phyloP scores from a whole-genome alignment of 139 green algal species.

The Haematococcus lacustris region DNA sequence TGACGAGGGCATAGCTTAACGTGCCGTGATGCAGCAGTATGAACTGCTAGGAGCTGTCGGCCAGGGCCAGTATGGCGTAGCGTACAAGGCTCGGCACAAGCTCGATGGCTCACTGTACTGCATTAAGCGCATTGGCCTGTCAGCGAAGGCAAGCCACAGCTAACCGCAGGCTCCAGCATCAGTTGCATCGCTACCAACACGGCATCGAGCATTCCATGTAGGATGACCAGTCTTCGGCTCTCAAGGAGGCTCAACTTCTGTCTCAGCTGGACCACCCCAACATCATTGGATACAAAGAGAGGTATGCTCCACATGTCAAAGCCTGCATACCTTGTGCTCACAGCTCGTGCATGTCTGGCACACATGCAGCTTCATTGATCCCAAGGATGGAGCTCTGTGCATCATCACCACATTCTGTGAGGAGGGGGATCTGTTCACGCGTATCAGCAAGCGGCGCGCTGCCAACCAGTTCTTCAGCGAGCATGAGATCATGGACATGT shows the following conservation, averaged over 20 bases:
- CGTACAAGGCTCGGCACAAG: constrained; percentile 27
- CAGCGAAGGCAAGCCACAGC: not conserved
- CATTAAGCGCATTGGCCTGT: constrained; percentile 37
- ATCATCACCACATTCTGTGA: constrained; percentile 20
- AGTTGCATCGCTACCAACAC: not conserved
- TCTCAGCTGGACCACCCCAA: constrained; percentile 50
- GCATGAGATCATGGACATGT: constrained; percentile 58
- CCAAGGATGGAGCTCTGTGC: constrained; percentile 33
- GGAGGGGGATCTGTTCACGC: constrained; percentile 41
- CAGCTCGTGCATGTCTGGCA: not conserved
- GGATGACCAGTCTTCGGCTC: constrained; percentile 30
- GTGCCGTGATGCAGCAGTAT: not conserved
- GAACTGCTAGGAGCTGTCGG: not conserved
- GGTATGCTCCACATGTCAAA: too few relatives aligned
- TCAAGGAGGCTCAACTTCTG: constrained; percentile 46
- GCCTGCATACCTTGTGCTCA: too few relatives aligned
- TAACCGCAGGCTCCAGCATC: not conserved
- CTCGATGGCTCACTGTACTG: constrained; percentile 36
- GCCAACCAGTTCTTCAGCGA: constrained; percentile 40
- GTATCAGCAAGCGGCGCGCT: constrained; percentile 17
- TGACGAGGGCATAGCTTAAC: too few relatives aligned
- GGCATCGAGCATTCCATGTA: not conserved
- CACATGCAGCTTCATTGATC: constrained; percentile 41
- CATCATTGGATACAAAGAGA: constrained; percentile 52
- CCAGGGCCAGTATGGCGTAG: constrained; percentile 14